Evolutionary conservation across 129 eudicot species (phyloP).

Genomic region (Arctium lappa): DNA sequence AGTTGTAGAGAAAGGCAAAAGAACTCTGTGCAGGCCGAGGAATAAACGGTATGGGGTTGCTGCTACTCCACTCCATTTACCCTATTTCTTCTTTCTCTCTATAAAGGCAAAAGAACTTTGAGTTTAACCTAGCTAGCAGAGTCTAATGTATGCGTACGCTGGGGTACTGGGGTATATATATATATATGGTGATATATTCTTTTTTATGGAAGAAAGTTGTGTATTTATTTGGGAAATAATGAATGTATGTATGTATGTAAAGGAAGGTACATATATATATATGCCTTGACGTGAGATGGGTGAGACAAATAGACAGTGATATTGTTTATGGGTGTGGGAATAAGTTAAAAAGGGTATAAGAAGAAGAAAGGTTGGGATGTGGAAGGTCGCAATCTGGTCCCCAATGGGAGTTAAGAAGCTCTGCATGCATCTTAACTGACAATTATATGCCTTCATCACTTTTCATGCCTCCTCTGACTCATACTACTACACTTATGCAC

Average conservation of each 20-base stretch:
- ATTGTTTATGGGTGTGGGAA: background rate
- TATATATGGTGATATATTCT: background rate
- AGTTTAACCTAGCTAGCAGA: background rate
- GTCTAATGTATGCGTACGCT: background rate
- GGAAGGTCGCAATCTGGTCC: constrained; percentile 38
- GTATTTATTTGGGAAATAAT: constrained; percentile 9
- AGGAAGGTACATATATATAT: background rate
- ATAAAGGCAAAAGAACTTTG: background rate
- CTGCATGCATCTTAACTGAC: constrained; percentile 18
- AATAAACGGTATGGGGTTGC: constrained; percentile 36
- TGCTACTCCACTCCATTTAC: constrained; percentile 69
- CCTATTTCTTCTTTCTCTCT: background rate
- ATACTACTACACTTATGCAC: constrained; percentile 12
- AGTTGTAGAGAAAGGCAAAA: constrained; percentile 58
- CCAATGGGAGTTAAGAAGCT: constrained; percentile 14
- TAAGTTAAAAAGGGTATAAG: constrained; percentile 5
- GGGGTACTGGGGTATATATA: background rate
- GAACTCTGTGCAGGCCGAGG: constrained; percentile 49
- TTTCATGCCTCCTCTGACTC: constrained; percentile 31
- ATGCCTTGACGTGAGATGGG: background rate
- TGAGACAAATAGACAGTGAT: constrained; percentile 7
- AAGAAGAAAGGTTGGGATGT: constrained; percentile 5
- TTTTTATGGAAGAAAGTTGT: background rate
- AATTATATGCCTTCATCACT: constrained; percentile 28
- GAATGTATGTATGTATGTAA: background rate